Evolutionary conservation across 805 yeast species (phyloP).

Genomic region (Suhomyces xylopsoci): DNA sequence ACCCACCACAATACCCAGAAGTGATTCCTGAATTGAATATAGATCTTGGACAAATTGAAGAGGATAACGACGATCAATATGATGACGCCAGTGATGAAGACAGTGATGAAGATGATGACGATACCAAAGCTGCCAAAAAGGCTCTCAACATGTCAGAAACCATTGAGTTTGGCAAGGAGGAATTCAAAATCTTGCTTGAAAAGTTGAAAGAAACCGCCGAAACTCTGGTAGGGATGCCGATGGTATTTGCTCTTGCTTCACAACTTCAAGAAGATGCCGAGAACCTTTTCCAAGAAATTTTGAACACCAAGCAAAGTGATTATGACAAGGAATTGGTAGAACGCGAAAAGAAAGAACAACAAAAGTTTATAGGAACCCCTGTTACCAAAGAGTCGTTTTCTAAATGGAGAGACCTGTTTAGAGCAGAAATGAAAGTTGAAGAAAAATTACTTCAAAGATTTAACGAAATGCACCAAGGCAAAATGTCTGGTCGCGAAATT

Average conservation of each 20-base stretch:
- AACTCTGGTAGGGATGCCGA: constrained; percentile 86
- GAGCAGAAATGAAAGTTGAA: constrained; percentile 71
- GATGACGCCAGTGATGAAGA: constrained; percentile 40
- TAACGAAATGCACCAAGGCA: constrained; percentile 63
- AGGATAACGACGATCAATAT: constrained; percentile 21
- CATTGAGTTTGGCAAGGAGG: constrained; percentile 52
- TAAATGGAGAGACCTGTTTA: constrained; percentile 70
- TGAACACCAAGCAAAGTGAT: constrained; percentile 50
- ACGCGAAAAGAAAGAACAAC: constrained; percentile 79
- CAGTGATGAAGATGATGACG: constrained; percentile 30
- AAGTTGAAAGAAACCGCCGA: constrained; percentile 60
- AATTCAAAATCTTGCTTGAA: constrained; percentile 38
- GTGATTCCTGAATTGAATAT: constrained; percentile 60
- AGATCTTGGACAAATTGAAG: constrained; percentile 23
- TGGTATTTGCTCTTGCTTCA: constrained; percentile 76
- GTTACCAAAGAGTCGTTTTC: constrained; percentile 76
- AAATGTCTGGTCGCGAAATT: constrained; percentile 82
- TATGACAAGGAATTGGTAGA: constrained; percentile 58
- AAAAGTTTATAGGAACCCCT: constrained; percentile 85
- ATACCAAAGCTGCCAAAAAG: constrained; percentile 25
- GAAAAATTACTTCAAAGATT: constrained; percentile 52
- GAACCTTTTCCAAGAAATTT: constrained; percentile 54
- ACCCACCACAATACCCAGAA: constrained; percentile 82
- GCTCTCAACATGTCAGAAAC: constrained; percentile 55
- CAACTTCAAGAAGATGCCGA: constrained; percentile 82